A percentile compares a stretch with the other conserved stretches of the same genome.
phyloP scores from a whole-genome alignment of 2,329 filamentous ascomycete genomes.

The Xylaria polymorpha region DNA sequence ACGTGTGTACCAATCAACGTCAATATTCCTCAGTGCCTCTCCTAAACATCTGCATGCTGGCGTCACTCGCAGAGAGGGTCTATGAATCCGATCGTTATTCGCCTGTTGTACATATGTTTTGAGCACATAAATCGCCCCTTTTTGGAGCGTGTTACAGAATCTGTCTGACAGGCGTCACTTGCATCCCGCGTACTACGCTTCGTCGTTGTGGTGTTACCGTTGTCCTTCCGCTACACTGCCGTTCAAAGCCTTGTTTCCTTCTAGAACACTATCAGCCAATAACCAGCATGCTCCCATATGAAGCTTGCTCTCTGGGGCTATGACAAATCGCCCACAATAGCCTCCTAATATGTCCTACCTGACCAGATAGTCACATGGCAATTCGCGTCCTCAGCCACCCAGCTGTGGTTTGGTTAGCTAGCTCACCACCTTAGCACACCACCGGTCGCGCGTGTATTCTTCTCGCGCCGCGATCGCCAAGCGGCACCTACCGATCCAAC shows the following conservation, averaged over 20 bases:
- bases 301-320: not conserved
- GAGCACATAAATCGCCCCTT: not conserved
- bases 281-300: not conserved
- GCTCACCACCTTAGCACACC: not conserved
- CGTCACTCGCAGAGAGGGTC: not conserved
- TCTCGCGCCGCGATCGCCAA: constrained; percentile 31
- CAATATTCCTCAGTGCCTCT: not conserved
- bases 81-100: not conserved
- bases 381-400: constrained; percentile 12
- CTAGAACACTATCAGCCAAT: not conserved
- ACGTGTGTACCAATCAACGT: not conserved
- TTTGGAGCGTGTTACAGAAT: constrained; percentile 3
- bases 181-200: constrained; percentile 12
- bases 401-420: not conserved
- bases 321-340: not conserved
- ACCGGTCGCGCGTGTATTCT: constrained; percentile 1
- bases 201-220: constrained; percentile 24
- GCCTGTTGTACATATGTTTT: not conserved
- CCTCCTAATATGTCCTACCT: not conserved
- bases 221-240: not conserved
- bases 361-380: not conserved
- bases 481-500: constrained; percentile 24
- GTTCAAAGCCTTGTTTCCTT: not conserved
- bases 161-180: constrained; percentile 22
- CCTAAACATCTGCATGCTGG: not conserved